These are phyloP conservation scores for Filobasidium floriforme DNA, from an alignment of 768 basidiomycete genomes.

Conservation along the genomic window DNA sequence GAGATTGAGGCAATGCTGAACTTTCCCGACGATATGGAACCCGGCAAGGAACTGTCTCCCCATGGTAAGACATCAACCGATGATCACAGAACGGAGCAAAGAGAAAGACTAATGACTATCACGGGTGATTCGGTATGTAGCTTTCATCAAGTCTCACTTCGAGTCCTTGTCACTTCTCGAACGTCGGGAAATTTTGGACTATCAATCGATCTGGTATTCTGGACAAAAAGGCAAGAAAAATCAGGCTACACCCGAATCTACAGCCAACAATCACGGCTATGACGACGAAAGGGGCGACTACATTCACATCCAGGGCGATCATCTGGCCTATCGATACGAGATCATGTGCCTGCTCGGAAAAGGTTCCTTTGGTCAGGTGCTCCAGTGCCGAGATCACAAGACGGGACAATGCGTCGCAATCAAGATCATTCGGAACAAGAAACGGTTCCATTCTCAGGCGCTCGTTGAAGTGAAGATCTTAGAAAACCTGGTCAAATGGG, in stretches of 20 bases:
- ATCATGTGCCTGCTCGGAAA: constrained; percentile 75
- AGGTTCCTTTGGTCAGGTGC: constrained; percentile 95
- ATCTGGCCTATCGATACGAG: constrained; percentile 95
- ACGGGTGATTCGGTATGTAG: constrained; percentile 24
- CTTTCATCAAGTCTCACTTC: constrained; percentile 46
- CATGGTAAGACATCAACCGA: constrained; percentile 15
- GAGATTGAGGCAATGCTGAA: constrained; percentile 79
- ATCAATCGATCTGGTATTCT: constrained; percentile 65
- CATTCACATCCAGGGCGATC: constrained; percentile 77
- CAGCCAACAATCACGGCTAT: constrained; percentile 84
- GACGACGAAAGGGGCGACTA: constrained; percentile 99
- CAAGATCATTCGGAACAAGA: constrained; percentile 99
- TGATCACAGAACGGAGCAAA: background rate
- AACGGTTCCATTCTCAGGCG: constrained; percentile 96
- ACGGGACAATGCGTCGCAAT: constrained; percentile 95
- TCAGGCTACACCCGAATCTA: constrained; percentile 60
- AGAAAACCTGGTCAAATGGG: constrained; percentile 95
- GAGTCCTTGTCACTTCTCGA: constrained; percentile 79
- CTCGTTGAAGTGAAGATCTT: constrained; percentile 98
- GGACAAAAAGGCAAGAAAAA: constrained; percentile 79
- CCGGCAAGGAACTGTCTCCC: constrained; percentile 45
- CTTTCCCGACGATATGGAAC: constrained; percentile 83
- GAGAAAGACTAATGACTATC: too few relatives aligned
- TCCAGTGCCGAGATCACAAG: constrained; percentile 89
- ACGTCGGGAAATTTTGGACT: constrained; percentile 82